Conservation (phyloP, 768 basidiomycete species). For the Hemileccinum rubropunctum region DNA sequence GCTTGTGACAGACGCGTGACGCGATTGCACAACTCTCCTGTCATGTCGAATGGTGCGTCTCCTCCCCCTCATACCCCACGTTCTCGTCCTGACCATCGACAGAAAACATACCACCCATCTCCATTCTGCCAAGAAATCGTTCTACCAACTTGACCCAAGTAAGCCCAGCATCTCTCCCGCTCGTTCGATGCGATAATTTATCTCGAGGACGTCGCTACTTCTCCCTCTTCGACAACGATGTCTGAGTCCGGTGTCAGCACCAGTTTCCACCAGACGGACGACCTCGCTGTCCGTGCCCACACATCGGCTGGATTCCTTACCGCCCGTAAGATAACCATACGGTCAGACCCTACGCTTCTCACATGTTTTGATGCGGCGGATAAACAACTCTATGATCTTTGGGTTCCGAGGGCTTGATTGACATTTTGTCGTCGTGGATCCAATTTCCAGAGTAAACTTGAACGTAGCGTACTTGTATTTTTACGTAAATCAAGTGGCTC, state of each 20-base stretch:
- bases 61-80: neutral
- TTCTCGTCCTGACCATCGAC: neutral
- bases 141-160: conserved; percentile 13
- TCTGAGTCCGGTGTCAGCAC: conserved; percentile 27
- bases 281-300: conserved; percentile 17
- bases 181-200: neutral
- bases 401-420: conserved; percentile 49
- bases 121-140: conserved; percentile 16
- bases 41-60: conserved; percentile 16
- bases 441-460: too few relatives aligned
- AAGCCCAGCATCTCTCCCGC: neutral
- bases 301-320: conserved; percentile 22
- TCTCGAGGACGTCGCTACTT: conserved; percentile 15
- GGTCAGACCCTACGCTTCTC: conserved; percentile 61
- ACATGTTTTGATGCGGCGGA: conserved; percentile 78
- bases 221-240: conserved; percentile 32
- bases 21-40: neutral
- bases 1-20: conserved; percentile 31
- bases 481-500: conserved; percentile 20
- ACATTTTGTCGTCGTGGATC: neutral
- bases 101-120: conserved; percentile 4
- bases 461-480: neutral
- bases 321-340: conserved; percentile 45
- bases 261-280: conserved; percentile 19
- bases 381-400: conserved; percentile 73